These are phyloP conservation scores for Mediolabrus comicus DNA, from an alignment of 108 stramenopile genomes.

Conservation along the genomic window DNA sequence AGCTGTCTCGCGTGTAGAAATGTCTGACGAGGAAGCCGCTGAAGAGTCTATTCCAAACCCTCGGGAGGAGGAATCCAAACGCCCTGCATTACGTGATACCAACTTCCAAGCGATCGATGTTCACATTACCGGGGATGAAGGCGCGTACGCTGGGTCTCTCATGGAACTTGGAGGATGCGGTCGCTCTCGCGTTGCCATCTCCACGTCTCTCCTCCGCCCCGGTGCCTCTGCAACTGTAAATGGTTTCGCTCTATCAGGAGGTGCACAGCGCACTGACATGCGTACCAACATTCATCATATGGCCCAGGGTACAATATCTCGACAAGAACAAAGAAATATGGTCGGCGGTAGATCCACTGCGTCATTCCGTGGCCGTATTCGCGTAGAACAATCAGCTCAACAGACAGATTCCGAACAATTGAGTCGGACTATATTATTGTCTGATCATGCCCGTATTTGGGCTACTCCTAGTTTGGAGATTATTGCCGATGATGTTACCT, in stretches of 20 bases:
- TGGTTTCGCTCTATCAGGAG: conserved; percentile 80
- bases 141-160: conserved; percentile 56
- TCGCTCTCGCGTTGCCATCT: conserved; percentile 65
- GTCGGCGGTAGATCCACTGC: conserved; percentile 84
- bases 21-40: conserved; percentile 41
- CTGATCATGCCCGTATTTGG: conserved; percentile 82
- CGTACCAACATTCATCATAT: conserved; percentile 92
- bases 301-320: conserved; percentile 73
- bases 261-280: conserved; percentile 82
- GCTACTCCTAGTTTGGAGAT: conserved; percentile 93
- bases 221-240: conserved; percentile 63
- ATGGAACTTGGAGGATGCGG: conserved; percentile 85
- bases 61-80: conserved; percentile 62
- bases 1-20: conserved; percentile 67
- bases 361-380: conserved; percentile 91
- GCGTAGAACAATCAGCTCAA: conserved; percentile 91
- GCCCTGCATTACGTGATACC: conserved; percentile 74
- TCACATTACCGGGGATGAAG: conserved; percentile 72
- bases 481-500: conserved; percentile 93
- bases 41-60: conserved; percentile 28
- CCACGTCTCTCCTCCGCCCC: conserved; percentile 65
- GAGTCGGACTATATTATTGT: conserved; percentile 84
- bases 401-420: conserved; percentile 91
- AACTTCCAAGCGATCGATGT: conserved; percentile 84
- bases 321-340: conserved; percentile 91